Base-by-base conservation (phyloP, 1,284 basidiomycete species). In the Kalmanozyma brasiliensis region DNA sequence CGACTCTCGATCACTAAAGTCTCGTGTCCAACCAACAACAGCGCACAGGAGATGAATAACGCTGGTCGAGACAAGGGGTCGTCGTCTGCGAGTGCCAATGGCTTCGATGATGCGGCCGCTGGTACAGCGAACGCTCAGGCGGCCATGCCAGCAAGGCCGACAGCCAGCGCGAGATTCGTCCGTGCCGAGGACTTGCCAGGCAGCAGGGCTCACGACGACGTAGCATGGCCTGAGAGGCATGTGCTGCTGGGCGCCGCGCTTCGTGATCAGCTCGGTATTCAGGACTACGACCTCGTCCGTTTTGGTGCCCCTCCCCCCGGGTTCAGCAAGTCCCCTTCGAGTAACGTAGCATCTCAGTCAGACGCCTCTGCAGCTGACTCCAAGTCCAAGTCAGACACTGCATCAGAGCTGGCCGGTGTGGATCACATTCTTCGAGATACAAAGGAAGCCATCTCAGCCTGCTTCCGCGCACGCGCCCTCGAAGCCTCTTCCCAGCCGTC, bases 241-340 rank as follows among this genome's bases (percentile, higher is more conserved):
- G 69, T 80, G 17, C 57, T 72, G 20, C 35, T 80, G 16, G 71
- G 75, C 23, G 17, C 65, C 0, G 41, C 33, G 10, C 45, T 77
- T 16, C 52, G 78, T 19, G 60, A 59, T 23, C 73, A 76, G 56
- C 63, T 80, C 10, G 70, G 66, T n/a, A 51, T 78, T 16, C 43
- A 61, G 17, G 77, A 79, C 33, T 71, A 62, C 32, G 77, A 79
- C 43, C 59, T 79, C 7, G 53, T 77, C 6, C 68, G 60, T 9
- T 56, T 77, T 36, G 53, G 70, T 33, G 41, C 69, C 10, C 70
- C 75, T 4, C 69, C 75, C 36, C 75, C 75, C 5, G 67, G 75
- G 3, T 67, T 58, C 20, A 20, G 23, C 38, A 55, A 47, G 13
- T 34, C 47, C 1, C n/a, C 35, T 13, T 34, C 51, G 2, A 7